Conservation (phyloP, 1,284 basidiomycete genomes). For the Cryptococcus neoformans region DNA sequence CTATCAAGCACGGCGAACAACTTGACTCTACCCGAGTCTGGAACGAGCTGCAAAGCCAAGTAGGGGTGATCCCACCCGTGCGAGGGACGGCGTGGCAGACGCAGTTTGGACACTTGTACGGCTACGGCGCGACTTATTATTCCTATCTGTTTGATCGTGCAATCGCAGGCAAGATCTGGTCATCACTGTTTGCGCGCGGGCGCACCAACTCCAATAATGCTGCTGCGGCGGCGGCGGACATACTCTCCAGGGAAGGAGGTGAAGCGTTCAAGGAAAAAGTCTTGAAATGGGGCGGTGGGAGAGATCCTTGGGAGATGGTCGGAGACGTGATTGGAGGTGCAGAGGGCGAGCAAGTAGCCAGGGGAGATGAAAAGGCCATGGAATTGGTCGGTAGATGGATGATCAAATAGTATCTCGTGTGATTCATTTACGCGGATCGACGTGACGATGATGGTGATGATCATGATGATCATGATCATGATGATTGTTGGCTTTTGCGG, state of each 20-base stretch:
- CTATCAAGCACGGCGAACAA: constrained; percentile 38
- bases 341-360: constrained; percentile 38
- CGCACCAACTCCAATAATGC: constrained; percentile 5
- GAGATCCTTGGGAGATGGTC: constrained; percentile 92
- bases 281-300: constrained; percentile 79
- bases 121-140: constrained; percentile 97
- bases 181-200: constrained; percentile 59
- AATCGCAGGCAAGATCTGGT: constrained; percentile 87
- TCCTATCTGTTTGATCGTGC: constrained; percentile 95
- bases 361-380: constrained; percentile 80
- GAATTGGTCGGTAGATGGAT: constrained; percentile 78
- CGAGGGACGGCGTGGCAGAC: constrained; percentile 86
- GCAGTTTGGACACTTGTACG: constrained; percentile 91
- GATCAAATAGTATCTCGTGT: constrained; percentile 12
- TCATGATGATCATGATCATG: neutral
- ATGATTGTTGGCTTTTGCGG: too few relatives aligned
- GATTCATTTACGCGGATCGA: too few relatives aligned
- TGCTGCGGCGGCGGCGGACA: constrained; percentile 1
- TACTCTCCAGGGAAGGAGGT: constrained; percentile 62
- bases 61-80: constrained; percentile 78
- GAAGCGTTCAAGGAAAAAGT: constrained; percentile 77
- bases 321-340: constrained; percentile 59
- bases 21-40: constrained; percentile 72
- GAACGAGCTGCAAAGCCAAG: constrained; percentile 60
- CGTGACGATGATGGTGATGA: neutral